A percentile compares a stretch with the other conserved stretches of the same genome.
These are phyloP conservation scores for Colletotrichum endophyticum DNA, from an alignment of 2,329 filamentous ascomycete genomes.

Conservation along the genomic window DNA sequence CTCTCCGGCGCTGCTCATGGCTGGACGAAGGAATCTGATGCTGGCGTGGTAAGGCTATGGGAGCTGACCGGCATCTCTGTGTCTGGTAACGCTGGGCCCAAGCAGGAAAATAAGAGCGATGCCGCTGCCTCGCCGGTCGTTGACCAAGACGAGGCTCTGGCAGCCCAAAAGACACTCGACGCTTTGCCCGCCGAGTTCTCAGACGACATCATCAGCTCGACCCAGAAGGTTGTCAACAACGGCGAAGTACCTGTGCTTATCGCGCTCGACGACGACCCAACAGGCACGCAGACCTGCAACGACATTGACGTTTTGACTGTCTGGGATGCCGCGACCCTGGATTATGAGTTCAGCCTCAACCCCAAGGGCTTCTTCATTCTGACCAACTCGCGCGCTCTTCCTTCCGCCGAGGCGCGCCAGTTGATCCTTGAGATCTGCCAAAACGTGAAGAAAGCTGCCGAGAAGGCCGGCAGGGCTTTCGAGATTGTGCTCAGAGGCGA, in stretches of 20 bases:
- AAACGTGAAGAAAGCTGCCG: conserved; percentile 51
- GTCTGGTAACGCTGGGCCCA: conserved; percentile 15
- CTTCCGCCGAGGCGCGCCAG: conserved; percentile 47
- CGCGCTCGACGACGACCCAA: conserved; percentile 60
- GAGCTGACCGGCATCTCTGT: conserved; percentile 31
- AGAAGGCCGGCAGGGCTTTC: conserved; percentile 41
- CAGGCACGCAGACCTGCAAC: conserved; percentile 67
- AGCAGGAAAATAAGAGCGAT: not conserved
- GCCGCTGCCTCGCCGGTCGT: not conserved
- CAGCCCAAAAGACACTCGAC: conserved; percentile 25
- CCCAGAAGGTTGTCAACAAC: conserved; percentile 20
- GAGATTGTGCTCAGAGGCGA: conserved; percentile 63
- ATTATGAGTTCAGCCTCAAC: conserved; percentile 15
- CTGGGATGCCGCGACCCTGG: conserved; percentile 45
- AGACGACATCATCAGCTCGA: conserved; percentile 24
- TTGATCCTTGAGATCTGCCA: conserved; percentile 56
- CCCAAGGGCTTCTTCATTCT: conserved; percentile 62
- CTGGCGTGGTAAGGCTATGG: conserved; percentile 42
- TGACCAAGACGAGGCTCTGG: conserved; percentile 6
- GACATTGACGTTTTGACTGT: conserved; percentile 59
- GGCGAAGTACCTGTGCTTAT: conserved; percentile 33
- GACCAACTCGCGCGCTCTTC: conserved; percentile 63
- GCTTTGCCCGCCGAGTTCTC: conserved; percentile 26
- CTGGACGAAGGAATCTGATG: conserved; percentile 36
- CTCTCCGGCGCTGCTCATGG: conserved; percentile 35